Evolutionary conservation across 169 alveolate genomes (phyloP).

Genomic region (Cryptosporidium muris): DNA sequence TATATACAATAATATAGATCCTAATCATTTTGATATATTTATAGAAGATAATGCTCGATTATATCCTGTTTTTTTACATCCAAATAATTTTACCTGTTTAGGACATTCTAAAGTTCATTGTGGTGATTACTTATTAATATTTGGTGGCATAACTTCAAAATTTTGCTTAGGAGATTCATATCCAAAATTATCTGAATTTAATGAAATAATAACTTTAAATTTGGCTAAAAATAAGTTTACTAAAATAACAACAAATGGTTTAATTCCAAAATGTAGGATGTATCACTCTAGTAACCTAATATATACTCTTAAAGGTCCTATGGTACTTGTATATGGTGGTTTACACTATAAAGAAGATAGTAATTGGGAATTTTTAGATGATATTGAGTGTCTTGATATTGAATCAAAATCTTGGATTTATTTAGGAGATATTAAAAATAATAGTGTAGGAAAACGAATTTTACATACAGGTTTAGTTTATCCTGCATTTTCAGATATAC

Average conservation of each 20-base stretch:
- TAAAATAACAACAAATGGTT: background rate
- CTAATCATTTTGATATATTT: constrained; percentile 1
- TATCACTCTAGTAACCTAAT: constrained; percentile 53
- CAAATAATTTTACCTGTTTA: constrained; percentile 1
- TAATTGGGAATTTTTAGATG: constrained; percentile 15
- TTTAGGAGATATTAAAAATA: too few relatives aligned
- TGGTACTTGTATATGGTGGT: constrained; percentile 43
- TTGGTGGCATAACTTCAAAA: constrained; percentile 49
- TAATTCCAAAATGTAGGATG: constrained; percentile 8
- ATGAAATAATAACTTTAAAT: constrained; percentile 5
- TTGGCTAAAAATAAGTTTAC: background rate
- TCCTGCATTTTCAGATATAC: constrained; percentile 6
- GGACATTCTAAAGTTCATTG: constrained; percentile 49
- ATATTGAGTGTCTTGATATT: constrained; percentile 39
- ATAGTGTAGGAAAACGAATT: background rate
- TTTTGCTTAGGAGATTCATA: background rate
- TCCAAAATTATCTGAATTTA: constrained; percentile 2
- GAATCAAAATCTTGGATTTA: background rate
- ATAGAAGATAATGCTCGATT: constrained; percentile 1
- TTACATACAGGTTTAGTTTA: constrained; percentile 36
- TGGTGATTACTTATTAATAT: constrained; percentile 25
- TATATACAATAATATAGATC: background rate
- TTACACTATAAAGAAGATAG: background rate
- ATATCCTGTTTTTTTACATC: constrained; percentile 22
- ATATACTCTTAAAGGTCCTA: constrained; percentile 35